A percentile compares a stretch with the other conserved stretches of the same genome.
These are phyloP conservation scores for Phytophthora hybrid DNA, from an alignment of 352 stramenopile genomes.

Conservation along the genomic window DNA sequence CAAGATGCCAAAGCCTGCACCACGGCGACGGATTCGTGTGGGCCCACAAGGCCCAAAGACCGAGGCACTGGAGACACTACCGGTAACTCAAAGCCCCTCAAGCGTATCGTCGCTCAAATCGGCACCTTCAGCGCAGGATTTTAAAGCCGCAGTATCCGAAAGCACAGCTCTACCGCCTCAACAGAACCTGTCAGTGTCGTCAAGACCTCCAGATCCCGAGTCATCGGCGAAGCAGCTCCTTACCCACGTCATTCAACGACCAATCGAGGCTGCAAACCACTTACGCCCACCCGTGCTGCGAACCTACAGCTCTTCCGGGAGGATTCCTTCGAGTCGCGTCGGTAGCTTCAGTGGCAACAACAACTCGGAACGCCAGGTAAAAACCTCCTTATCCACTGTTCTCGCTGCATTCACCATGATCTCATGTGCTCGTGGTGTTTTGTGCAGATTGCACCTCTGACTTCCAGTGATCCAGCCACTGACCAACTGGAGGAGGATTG, in stretches of 20 bases:
- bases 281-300: slow-evolving; percentile 34
- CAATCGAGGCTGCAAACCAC: slow-evolving; percentile 28
- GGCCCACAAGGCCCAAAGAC: slow-evolving; percentile 11
- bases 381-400: neutral
- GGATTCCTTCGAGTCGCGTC: slow-evolving; percentile 1
- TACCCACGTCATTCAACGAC: slow-evolving; percentile 33
- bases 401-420: neutral
- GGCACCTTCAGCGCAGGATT: slow-evolving; percentile 1
- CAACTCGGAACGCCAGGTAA: slow-evolving; percentile 29
- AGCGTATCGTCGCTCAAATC: neutral
- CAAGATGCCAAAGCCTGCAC: slow-evolving; percentile 39
- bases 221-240: slow-evolving; percentile 37
- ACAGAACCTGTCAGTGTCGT: slow-evolving; percentile 6
- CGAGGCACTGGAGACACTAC: neutral
- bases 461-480: neutral
- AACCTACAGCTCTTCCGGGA: slow-evolving; percentile 2
- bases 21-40: slow-evolving; percentile 14
- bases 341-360: slow-evolving; percentile 25
- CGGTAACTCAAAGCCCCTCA: neutral
- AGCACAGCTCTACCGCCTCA: neutral
- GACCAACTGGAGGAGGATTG: slow-evolving; percentile 47
- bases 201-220: slow-evolving; percentile 21
- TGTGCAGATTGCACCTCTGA: neutral
- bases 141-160: neutral
- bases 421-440: neutral